Base-by-base conservation (phyloP, 2,329 filamentous ascomycete genomes). In the Aspergillus sp. region DNA sequence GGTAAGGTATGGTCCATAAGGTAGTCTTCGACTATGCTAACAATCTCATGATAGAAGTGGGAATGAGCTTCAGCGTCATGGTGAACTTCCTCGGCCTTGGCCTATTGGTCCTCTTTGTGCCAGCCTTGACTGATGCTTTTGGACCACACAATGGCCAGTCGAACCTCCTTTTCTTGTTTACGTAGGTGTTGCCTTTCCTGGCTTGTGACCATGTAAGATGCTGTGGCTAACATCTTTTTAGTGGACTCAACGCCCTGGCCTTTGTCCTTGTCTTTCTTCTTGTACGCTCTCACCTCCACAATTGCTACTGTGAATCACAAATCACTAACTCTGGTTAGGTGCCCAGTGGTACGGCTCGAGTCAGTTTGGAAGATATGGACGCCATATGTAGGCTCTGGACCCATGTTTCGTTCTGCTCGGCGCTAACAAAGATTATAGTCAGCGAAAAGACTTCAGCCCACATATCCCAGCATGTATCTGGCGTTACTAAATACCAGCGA, bases 1-100 rank as follows among this genome's bases (percentile, higher is more conserved):
- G 60, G 60, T 60, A 51, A 46, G 42, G 22, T 22, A 22, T 22
- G 7, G 22, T 22, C 22, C 22, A 22, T 33, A 11, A n/a, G 13
- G n/a, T n/a, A 20, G 14, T 32, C 13, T 19, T 19, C 3, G 32
- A 11, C 11, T 40, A 7, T 20, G 4, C 9, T 6, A n/a, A 38
- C 19, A 16, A 24, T 26, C 26, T 32, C 41, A 33, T 20, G 3
- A 10, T 32, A 61, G 61, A 64, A 46, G 53, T 63, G 6, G 61
- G 61, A 14, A 64, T 63, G 60, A 59, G 60, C 26, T 61, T 64
- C 16, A 62, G 59, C 14, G 61, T 63, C 10, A 61, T 61, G 60
- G 49, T 60, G 14, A 63, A 63, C 26, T 61, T 64, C 38, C 50
- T 62, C 11, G 58, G 61, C 3, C 51, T 61, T 1, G 54, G 56